Evolutionary conservation across 2,329 filamentous ascomycete genomes (phyloP).

Genomic region (Blastomyces parvus): DNA sequence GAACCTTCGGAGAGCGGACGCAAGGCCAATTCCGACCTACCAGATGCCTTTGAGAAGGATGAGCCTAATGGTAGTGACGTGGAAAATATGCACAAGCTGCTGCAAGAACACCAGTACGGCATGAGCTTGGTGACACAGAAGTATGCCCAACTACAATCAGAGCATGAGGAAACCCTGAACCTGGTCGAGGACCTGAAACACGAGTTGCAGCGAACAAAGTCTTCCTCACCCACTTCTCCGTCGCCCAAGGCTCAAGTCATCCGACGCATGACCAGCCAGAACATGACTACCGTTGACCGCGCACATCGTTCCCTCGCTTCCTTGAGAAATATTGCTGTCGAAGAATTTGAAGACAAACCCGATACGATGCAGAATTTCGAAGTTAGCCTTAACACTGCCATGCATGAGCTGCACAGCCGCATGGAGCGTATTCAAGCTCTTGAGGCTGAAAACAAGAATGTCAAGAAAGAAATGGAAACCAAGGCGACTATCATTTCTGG

Average conservation of each 20-base stretch:
- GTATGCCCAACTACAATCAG: slow-evolving; percentile 71
- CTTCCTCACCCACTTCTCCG: slow-evolving; percentile 45
- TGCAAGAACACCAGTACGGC: slow-evolving; percentile 66
- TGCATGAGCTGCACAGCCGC: slow-evolving; percentile 79
- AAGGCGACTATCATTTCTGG: slow-evolving; percentile 96
- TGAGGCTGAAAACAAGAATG: slow-evolving; percentile 69
- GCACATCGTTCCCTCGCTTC: slow-evolving; percentile 86
- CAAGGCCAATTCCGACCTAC: slow-evolving; percentile 20
- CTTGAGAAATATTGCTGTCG: slow-evolving; percentile 74
- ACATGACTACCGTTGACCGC: slow-evolving; percentile 67
- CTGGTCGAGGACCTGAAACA: slow-evolving; percentile 86
- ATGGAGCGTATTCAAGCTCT: slow-evolving; percentile 85
- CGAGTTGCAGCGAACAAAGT: slow-evolving; percentile 69
- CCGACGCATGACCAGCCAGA: slow-evolving; percentile 86
- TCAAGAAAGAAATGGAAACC: slow-evolving; percentile 92
- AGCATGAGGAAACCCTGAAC: slow-evolving; percentile 72
- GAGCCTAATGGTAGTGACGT: slow-evolving; percentile 52
- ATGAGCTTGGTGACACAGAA: slow-evolving; percentile 64
- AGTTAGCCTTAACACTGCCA: slow-evolving; percentile 77
- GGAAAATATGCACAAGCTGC: slow-evolving; percentile 58
- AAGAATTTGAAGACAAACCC: slow-evolving; percentile 72
- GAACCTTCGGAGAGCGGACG: slow-evolving; percentile 53
- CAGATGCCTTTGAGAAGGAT: slow-evolving; percentile 28
- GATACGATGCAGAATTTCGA: slow-evolving; percentile 90
- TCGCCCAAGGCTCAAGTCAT: slow-evolving; percentile 61